These are phyloP conservation scores for Fusarium beomiforme DNA, from an alignment of 2,329 filamentous ascomycete species.

Conservation along the genomic window DNA sequence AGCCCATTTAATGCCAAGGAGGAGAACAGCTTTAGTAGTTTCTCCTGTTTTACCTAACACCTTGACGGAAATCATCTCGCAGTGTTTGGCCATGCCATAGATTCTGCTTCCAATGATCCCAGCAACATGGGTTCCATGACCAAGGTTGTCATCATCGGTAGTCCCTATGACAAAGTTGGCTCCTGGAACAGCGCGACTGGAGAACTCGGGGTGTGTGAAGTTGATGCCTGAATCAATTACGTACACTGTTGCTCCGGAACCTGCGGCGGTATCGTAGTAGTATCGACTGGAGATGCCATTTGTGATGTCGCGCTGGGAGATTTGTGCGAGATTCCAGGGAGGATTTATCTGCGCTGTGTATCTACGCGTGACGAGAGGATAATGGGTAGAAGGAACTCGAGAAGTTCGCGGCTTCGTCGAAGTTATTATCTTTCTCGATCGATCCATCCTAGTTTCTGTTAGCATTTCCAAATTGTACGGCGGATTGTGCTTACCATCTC, in stretches of 20 bases:
- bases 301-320: not conserved
- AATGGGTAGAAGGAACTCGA: no score
- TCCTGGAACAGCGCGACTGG: rapidly evolving
- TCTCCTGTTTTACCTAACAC: not conserved
- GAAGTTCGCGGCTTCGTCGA: rapidly evolving
- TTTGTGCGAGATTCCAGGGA: no score
- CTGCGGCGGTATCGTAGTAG: not conserved
- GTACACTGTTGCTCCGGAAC: not conserved
- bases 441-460: rapidly evolving
- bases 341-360: no score
- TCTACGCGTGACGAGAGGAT: not conserved
- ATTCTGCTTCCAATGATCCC: constrained; percentile 1
- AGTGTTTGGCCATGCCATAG: not conserved
- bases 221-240: not conserved
- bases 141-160: not conserved
- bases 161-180: not conserved
- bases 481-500: not conserved
- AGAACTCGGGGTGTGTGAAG: not conserved
- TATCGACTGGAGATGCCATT: rapidly evolving
- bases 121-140: constrained; percentile 1
- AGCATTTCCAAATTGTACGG: rapidly evolving
- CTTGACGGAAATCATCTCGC: not conserved
- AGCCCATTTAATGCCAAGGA: not conserved
- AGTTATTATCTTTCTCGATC: no score
- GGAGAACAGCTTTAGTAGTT: no score